Evolutionary conservation across 176 grass and related monocot species (phyloP), one percentile per base, ranked within the genome.

Genomic region (Thinopyrum elongatum): DNA sequence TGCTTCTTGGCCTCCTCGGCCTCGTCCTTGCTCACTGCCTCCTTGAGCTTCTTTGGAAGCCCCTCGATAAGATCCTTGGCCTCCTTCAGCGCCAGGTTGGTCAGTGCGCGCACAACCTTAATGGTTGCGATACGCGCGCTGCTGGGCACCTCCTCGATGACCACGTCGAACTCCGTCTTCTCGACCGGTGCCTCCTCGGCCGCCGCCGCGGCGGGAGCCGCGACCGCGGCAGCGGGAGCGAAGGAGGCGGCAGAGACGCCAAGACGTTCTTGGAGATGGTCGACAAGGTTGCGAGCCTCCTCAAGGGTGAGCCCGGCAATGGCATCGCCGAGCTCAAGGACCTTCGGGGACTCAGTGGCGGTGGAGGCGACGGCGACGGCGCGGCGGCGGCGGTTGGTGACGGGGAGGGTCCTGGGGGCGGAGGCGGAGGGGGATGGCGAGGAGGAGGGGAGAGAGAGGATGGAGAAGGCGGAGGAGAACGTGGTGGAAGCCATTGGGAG

Each of bases 11-110:
- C 88, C 2, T 88, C 82, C 83, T 97, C 94, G 2, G 94, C 94
- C 53, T 97, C 92, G 1, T 97, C 94, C 92, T 92, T 94, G 79
- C 76, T 82, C 39, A 94, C 86, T 38, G 49, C 92, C 77, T 97
- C 94, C 81, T 92, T 97, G 19, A 94, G 85, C 88, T 97, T 97
- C 88, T 97, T 97, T 11, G 94, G 94, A 72, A 97, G 89, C 0
- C 94, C 92, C 83, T 97, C 92, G 77, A 97, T 97, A 46, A 97
- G 90, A 79, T 94, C 94, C 83, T 97, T 97, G 16, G 92, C 94
- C 67, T 97, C 94, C 85, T 97, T 97, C 2, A 97, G 86, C 25
- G 94, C 92, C 23, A 97, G 77, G 80, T 38, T 97, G 31, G 94
- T 97, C 71, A 97, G 88, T 28, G 90, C 88, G 75, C 83, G 68